Base-by-base conservation (phyloP, 148 eudicot genomes). In the Rhododendron ovatum region DNA sequence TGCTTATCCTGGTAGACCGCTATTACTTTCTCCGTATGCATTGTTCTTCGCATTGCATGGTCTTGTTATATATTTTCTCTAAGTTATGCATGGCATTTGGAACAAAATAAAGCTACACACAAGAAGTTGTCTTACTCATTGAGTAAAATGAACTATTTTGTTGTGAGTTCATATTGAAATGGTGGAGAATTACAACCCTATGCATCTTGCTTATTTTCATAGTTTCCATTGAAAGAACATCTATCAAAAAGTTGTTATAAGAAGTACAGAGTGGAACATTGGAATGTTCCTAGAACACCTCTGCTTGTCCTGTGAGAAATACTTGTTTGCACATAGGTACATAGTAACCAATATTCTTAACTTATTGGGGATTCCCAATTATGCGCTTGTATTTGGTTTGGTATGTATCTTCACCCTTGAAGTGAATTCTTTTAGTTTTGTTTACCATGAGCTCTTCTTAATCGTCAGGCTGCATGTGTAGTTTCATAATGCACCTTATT, bases 1-100 rank as follows among this genome's bases (percentile, higher is more conserved):
- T 77, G 95, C 95, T 83, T 93, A 93, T 91, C 98, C 95, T 63
- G 98, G 98, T 96, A 88, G 84, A 18, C 86, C 50, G 14, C 47
- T 69, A 35, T 57, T 80, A 24, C 9, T 47, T 24, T 67, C 6
- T 39, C 8, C 3, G 5, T 3, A 17, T 82, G 48, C 5, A 18
- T 3, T 48, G 50, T 39, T 33, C 48, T 78, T 81, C 45, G 33
- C 15, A 67, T 65, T 67, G 37, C 20, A 5, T 79, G 57, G 53
- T 84, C 18, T 74, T 41, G 2, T 67, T 65, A 15, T 82, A 13
- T 0, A 13, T 82, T 8, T 1, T 63, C n/a, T 43, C n/a, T 82
- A 24, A 22, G 17, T 78, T 78, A 45, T 59, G 43, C 18, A 20
- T 59, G 48, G 17, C 83, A 33, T 24, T 10, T 20, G 6, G 12